Evolutionary conservation across 495 filamentous ascomycete genomes (phyloP).

Genomic region (Cercophora samala): DNA sequence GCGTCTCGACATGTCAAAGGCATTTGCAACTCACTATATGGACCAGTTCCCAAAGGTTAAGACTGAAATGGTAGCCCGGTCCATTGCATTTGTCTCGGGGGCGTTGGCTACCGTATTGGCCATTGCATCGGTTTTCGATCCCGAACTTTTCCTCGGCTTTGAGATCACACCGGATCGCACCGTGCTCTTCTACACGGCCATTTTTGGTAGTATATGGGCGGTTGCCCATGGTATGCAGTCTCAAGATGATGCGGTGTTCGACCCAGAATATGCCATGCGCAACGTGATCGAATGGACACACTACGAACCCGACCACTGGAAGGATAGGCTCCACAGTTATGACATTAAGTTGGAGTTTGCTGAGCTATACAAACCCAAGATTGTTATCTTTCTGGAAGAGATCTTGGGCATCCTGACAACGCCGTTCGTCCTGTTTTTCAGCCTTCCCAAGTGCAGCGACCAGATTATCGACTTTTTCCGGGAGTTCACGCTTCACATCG

Average conservation of each 20-base stretch:
- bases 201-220: conserved; percentile 73
- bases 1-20: conserved; percentile 89
- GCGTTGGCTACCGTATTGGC: conserved; percentile 80
- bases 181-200: conserved; percentile 72
- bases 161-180: conserved; percentile 84
- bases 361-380: conserved; percentile 78
- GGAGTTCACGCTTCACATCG: conserved; percentile 94
- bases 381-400: conserved; percentile 89
- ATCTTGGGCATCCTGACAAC: conserved; percentile 88
- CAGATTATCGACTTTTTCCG: conserved; percentile 96
- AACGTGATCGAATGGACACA: conserved; percentile 90
- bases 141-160: conserved; percentile 86
- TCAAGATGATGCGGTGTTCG: conserved; percentile 84
- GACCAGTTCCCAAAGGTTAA: conserved; percentile 97
- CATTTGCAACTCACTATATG: conserved; percentile 85
- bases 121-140: conserved; percentile 75
- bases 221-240: conserved; percentile 74
- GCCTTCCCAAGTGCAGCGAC: conserved; percentile 84
- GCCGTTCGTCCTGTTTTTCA: conserved; percentile 83
- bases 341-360: conserved; percentile 83
- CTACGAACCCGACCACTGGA: conserved; percentile 84
- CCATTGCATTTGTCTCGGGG: conserved; percentile 82
- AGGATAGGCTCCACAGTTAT: conserved; percentile 80
- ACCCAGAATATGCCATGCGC: conserved; percentile 82
- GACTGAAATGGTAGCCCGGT: conserved; percentile 73